These are phyloP conservation scores for Spinacia oleracea DNA, from an alignment of 179 eudicot species.

Conservation along the genomic window DNA sequence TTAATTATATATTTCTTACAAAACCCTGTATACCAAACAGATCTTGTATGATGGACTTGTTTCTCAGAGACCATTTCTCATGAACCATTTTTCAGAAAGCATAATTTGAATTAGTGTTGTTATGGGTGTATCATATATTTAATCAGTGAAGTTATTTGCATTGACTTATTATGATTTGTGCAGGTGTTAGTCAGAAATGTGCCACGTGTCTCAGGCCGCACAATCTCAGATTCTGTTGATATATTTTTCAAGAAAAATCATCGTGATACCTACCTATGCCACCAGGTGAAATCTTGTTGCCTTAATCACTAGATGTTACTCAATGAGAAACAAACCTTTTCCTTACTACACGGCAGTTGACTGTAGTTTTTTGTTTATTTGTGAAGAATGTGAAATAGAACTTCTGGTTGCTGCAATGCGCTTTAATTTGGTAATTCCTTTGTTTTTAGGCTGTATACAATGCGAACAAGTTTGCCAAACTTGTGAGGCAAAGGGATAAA, in stretches of 20 bases:
- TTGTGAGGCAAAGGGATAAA: constrained; percentile 62
- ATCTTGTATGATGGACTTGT: neutral
- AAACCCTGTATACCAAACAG: neutral
- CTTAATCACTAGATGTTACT: constrained; percentile 8
- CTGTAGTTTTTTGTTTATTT: constrained; percentile 1
- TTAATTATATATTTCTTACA: neutral
- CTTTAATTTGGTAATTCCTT: constrained; percentile 6
- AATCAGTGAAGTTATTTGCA: neutral
- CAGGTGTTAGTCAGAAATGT: constrained; percentile 91
- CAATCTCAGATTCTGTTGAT: constrained; percentile 79
- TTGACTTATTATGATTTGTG: constrained; percentile 20
- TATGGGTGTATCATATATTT: neutral
- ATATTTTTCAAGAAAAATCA: constrained; percentile 78
- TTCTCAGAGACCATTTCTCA: neutral
- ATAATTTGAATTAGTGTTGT: neutral
- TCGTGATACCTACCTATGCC: constrained; percentile 75
- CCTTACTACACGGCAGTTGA: neutral
- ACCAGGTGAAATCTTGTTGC: constrained; percentile 55
- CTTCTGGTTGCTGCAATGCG: neutral
- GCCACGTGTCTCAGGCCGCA: constrained; percentile 62
- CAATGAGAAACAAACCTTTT: neutral
- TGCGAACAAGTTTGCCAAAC: constrained; percentile 80
- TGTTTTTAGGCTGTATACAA: constrained; percentile 71
- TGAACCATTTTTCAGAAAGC: neutral
- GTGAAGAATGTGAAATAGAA: neutral